Evolutionary conservation across 2,329 filamentous ascomycete species (phyloP), one percentile per base, ranked within the genome.

Genomic region (Cladosporium sp.): DNA sequence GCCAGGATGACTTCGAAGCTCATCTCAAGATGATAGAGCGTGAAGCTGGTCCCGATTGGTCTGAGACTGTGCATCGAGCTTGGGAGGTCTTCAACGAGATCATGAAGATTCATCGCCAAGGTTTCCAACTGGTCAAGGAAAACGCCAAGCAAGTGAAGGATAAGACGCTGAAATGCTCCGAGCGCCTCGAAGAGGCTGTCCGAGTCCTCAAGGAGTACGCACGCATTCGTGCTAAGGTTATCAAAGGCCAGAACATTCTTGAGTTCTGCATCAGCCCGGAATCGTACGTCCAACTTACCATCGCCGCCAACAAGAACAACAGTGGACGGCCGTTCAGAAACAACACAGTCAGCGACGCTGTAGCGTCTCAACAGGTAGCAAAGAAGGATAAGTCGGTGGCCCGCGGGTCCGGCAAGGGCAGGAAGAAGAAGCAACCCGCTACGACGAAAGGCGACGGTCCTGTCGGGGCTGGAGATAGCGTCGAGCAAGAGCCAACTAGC

Each of bases 31-130:
- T 36, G 30, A 21, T 21, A n/a, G 25, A 23, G n/a, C n/a, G 28
- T 11, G 5, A 36, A 28, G n/a, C 23, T 21, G 49, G 46, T 13
- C 2, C 21, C 8, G n/a, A 32, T 11, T 30, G 34, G 34, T 18
- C 14, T 16, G 34, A 39, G 34, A 18, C 36, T 32, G 43, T 23
- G 26, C 25, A 10, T 10, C 34, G 16, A 16, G 60, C 60, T 7
- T 63, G 60, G 60, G 18, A 46, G 4, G 39, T 63, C 18, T 14
- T 63, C 13, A 25, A 23, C 14, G 60, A 56, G 34, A 25, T 46
- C 32, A 30, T 63, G 49, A 46, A 23, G 11, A 18, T 56, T 16
- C 60, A 63, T 36, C 49, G 49, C 30, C n/a, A 11, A 13, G 60
- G 60, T 25, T n/a, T 25, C 16, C 6, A 7, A 2, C 13, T 26